Percentiles rank a stretch among this genome's conserved stretches.
These are phyloP conservation scores for Citeromyces hawaiiensis DNA, from an alignment of 1,139 yeast species.

Conservation along the genomic window DNA sequence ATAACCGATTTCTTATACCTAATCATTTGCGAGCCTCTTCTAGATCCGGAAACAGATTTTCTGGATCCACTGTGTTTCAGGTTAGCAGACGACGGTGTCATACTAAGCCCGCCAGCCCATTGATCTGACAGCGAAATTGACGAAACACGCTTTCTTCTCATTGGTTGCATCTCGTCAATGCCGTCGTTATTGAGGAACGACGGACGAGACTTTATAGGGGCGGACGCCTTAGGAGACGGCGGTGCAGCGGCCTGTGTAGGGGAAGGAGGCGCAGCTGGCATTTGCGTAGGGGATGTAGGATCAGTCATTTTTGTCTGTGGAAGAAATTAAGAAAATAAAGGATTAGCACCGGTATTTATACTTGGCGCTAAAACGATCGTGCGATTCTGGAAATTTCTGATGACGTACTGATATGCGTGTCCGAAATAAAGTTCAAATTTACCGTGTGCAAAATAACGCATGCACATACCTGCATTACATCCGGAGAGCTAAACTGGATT, in stretches of 20 bases:
- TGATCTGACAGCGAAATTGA: conserved; percentile 57
- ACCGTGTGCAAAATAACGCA: background rate
- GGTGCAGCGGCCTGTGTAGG: background rate
- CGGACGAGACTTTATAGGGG: conserved; percentile 13
- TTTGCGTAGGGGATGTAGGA: conserved; percentile 2
- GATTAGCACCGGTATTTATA: conserved; percentile 4
- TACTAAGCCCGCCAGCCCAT: conserved; percentile 41
- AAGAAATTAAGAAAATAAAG: background rate
- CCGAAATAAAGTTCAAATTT: background rate
- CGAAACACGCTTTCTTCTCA: conserved; percentile 54
- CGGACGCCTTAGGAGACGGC: conserved; percentile 1
- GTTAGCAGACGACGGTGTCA: conserved; percentile 33
- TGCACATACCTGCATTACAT: background rate
- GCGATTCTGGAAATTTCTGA: conserved; percentile 1
- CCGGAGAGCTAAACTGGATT: too few relatives aligned
- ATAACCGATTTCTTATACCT: conserved; percentile 37
- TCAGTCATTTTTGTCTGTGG: too few relatives aligned
- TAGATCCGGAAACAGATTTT: conserved; percentile 17
- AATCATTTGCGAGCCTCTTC: conserved; percentile 36
- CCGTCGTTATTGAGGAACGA: conserved; percentile 63
- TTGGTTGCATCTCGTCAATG: conserved; percentile 51
- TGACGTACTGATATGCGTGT: background rate
- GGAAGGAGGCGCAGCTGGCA: conserved; percentile 1
- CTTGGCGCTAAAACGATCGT: background rate
- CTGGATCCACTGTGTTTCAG: conserved; percentile 19